Conservation (phyloP, 176 grass and related monocot genomes). For the Oryza rufipogon region DNA sequence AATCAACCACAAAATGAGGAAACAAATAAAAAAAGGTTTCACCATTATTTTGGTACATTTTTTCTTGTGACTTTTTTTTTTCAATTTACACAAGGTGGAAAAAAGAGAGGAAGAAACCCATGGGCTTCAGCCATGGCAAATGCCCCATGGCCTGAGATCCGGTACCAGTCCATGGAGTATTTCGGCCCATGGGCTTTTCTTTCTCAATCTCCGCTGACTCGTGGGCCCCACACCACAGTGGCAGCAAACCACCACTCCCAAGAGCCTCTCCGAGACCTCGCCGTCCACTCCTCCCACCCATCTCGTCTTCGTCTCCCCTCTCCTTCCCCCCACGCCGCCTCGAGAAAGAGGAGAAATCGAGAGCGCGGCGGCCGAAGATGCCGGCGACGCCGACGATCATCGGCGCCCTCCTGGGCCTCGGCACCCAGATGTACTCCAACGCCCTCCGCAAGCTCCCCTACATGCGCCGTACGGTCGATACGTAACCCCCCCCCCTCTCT, state of each 20-base stretch:
- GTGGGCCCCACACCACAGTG: too few species aligned
- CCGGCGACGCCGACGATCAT: conserved; percentile 84
- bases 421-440: conserved; percentile 98
- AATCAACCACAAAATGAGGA: too few species aligned
- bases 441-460: conserved; percentile 95
- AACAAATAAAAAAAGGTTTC: too few species aligned
- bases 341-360: conserved; percentile 26
- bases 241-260: neutral
- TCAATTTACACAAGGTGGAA: too few species aligned
- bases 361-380: conserved; percentile 49
- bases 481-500: neutral
- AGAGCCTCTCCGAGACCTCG: neutral
- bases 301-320: neutral
- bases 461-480: conserved; percentile 68
- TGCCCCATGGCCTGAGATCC: too few species aligned
- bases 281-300: neutral
- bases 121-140: too few species aligned
- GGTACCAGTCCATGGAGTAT: neutral
- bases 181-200: neutral
- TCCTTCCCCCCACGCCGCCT: conserved; percentile 20
- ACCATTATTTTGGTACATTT: too few species aligned
- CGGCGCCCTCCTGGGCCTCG: conserved; percentile 78
- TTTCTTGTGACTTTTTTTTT: too few species aligned
- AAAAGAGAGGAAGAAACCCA: too few species aligned
- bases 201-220: too few species aligned